phyloP scores from a whole-genome alignment of 2,329 filamentous ascomycete genomes.

The Pseudocercospora crystallina region DNA sequence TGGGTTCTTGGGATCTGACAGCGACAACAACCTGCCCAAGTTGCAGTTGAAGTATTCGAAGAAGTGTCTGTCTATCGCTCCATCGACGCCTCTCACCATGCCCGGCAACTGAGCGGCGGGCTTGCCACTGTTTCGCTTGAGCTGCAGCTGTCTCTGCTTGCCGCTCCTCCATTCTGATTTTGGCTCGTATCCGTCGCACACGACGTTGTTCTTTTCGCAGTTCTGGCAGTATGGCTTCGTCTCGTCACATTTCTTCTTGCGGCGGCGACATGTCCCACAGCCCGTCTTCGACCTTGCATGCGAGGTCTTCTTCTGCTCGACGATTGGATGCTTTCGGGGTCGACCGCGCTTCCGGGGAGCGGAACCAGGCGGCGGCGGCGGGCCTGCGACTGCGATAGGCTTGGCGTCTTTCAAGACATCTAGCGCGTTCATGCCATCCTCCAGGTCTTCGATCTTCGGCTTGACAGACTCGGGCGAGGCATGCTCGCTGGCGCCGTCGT shows the following conservation, averaged over 20 bases:
- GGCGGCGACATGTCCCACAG: conserved; percentile 59
- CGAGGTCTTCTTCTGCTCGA: conserved; percentile 64
- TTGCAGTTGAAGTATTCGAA: conserved; percentile 80
- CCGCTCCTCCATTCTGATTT: conserved; percentile 87
- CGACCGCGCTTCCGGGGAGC: conserved; percentile 61
- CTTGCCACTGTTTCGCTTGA: not conserved
- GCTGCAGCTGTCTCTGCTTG: conserved; percentile 58
- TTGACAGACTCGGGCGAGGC: conserved; percentile 25
- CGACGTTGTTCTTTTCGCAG: conserved; percentile 89
- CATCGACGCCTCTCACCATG: conserved; percentile 80
- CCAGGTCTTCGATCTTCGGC: conserved; percentile 57
- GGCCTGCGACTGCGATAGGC: conserved; percentile 30
- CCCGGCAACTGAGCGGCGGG: conserved; percentile 47
- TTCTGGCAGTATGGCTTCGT: conserved; percentile 63
- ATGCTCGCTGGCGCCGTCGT: conserved; percentile 18
- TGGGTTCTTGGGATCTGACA: conserved; percentile 77
- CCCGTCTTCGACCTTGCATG: conserved; percentile 67
- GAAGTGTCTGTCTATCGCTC: conserved; percentile 73
- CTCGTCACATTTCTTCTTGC: conserved; percentile 62
- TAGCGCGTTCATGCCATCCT: conserved; percentile 45
- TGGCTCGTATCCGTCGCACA: conserved; percentile 86
- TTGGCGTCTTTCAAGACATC: conserved; percentile 32
- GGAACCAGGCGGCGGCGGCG: conserved; percentile 27
- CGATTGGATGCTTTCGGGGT: conserved; percentile 76
- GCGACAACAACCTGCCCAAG: conserved; percentile 76